Evolutionary conservation across 176 grass and related monocot species (phyloP).

Genomic region (Triticum urartu): DNA sequence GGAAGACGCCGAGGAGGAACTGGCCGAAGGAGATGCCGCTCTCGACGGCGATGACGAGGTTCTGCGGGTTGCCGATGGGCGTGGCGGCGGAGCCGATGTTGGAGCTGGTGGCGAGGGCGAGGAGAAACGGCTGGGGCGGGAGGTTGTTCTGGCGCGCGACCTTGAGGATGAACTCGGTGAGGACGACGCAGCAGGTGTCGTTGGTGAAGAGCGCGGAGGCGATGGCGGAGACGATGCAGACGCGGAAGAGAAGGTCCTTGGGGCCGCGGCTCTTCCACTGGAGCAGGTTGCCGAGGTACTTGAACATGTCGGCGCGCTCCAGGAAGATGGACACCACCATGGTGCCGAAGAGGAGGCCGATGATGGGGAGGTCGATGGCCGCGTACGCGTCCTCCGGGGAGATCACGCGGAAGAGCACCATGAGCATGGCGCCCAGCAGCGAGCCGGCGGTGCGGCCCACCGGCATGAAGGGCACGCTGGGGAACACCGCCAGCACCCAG

Average conservation of each 20-base stretch:
- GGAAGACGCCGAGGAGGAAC: slow-evolving; percentile 52
- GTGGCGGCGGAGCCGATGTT: slow-evolving; percentile 75
- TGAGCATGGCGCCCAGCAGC: slow-evolving; percentile 77
- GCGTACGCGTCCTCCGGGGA: slow-evolving; percentile 65
- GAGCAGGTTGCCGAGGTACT: slow-evolving; percentile 64
- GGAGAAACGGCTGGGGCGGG: slow-evolving; percentile 65
- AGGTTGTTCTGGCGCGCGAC: slow-evolving; percentile 79
- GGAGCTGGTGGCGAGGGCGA: slow-evolving; percentile 62
- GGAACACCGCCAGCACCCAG: slow-evolving; percentile 88
- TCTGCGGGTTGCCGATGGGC: slow-evolving; percentile 82
- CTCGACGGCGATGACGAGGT: slow-evolving; percentile 71
- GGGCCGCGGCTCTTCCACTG: slow-evolving; percentile 63
- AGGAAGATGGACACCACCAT: slow-evolving; percentile 79
- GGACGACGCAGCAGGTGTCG: slow-evolving; percentile 79
- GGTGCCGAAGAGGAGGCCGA: slow-evolving; percentile 75
- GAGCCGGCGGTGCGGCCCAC: slow-evolving; percentile 75
- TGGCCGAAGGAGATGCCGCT: slow-evolving; percentile 70
- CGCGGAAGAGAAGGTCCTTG: slow-evolving; percentile 71
- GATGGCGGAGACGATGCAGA: slow-evolving; percentile 66
- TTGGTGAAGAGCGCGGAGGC: slow-evolving; percentile 76
- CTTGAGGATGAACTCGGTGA: slow-evolving; percentile 87
- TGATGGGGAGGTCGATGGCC: slow-evolving; percentile 69
- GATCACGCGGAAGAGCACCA: slow-evolving; percentile 70
- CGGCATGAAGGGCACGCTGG: slow-evolving; percentile 70
- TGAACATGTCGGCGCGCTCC: slow-evolving; percentile 78